A percentile compares a stretch with the other conserved stretches of the same genome.
Evolutionary conservation across 345 rosid species (phyloP).

Genomic region (Heritiera littoralis): DNA sequence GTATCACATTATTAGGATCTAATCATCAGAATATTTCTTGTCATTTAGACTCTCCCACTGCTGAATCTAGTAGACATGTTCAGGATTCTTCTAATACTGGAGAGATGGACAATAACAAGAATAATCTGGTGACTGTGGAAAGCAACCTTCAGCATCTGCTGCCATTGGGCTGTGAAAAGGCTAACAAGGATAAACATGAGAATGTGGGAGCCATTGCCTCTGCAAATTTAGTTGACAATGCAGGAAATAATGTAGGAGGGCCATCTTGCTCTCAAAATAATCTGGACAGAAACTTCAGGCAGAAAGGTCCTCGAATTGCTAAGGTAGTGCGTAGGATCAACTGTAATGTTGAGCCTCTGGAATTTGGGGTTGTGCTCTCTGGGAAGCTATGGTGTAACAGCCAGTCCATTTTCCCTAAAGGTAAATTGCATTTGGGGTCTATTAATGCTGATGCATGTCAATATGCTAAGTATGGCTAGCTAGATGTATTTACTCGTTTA

Average conservation of each 20-base stretch:
- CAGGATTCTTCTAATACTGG: slow-evolving; percentile 35
- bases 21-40: slow-evolving; percentile 32
- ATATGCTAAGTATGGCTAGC: background rate
- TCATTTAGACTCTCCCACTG: slow-evolving; percentile 30
- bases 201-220: slow-evolving; percentile 42
- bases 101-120: slow-evolving; percentile 28
- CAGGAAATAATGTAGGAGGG: slow-evolving; percentile 43
- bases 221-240: slow-evolving; percentile 41
- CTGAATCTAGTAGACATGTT: slow-evolving; percentile 34
- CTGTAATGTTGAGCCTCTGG: slow-evolving; percentile 86
- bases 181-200: slow-evolving; percentile 47
- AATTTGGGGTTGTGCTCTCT: slow-evolving; percentile 71
- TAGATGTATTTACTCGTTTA: slow-evolving; percentile 17
- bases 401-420: slow-evolving; percentile 89
- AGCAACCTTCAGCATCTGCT: slow-evolving; percentile 27
- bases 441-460: background rate
- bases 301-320: slow-evolving; percentile 98
- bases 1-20: slow-evolving; percentile 35
- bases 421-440: slow-evolving; percentile 37
- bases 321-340: slow-evolving; percentile 96
- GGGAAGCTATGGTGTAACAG: slow-evolving; percentile 87
- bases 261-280: slow-evolving; percentile 67
- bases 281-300: slow-evolving; percentile 71
- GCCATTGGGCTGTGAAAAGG: slow-evolving; percentile 34
- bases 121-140: slow-evolving; percentile 30